These are phyloP conservation scores for Cyamopsis tetragonoloba DNA, from an alignment of 306 rosid species.

Conservation along the genomic window DNA sequence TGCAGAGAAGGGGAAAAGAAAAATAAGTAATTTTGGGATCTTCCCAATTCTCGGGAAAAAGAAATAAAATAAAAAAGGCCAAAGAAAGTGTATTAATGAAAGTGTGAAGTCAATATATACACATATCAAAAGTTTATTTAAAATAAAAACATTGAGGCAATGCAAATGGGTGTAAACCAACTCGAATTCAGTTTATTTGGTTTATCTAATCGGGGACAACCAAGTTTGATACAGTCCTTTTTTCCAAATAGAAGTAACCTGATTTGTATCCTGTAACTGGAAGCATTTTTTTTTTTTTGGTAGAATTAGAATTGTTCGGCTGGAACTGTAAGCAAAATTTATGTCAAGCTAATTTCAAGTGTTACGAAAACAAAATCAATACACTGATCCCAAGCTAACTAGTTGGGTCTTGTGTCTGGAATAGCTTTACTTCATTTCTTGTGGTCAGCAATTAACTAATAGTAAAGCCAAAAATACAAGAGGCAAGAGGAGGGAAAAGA, in stretches of 20 bases:
- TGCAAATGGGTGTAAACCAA: neutral
- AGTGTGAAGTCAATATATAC: neutral
- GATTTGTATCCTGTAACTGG: neutral
- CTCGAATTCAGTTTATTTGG: too few species aligned
- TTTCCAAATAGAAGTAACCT: neutral
- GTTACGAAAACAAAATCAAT: neutral
- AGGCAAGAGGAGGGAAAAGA: neutral
- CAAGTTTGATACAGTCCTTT: neutral
- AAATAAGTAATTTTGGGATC: neutral
- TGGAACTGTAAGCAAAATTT: neutral
- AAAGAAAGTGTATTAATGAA: neutral
- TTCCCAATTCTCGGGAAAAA: neutral
- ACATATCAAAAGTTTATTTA: neutral
- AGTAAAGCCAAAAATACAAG: neutral
- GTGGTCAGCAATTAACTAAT: neutral
- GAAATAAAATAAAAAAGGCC: neutral
- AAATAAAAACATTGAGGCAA: neutral
- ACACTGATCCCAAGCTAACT: neutral
- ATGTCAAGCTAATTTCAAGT: neutral
- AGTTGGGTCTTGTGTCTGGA: neutral
- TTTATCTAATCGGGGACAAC: neutral
- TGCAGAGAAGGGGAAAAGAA: neutral
- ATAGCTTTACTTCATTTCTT: too few species aligned
- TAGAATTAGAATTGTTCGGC: too few species aligned
- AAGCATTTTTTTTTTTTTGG: too few species aligned